Percentiles rank a stretch among this genome's conserved stretches.
These are phyloP conservation scores for Neospora caninum DNA, from an alignment of 169 alveolate genomes.

Conservation along the genomic window DNA sequence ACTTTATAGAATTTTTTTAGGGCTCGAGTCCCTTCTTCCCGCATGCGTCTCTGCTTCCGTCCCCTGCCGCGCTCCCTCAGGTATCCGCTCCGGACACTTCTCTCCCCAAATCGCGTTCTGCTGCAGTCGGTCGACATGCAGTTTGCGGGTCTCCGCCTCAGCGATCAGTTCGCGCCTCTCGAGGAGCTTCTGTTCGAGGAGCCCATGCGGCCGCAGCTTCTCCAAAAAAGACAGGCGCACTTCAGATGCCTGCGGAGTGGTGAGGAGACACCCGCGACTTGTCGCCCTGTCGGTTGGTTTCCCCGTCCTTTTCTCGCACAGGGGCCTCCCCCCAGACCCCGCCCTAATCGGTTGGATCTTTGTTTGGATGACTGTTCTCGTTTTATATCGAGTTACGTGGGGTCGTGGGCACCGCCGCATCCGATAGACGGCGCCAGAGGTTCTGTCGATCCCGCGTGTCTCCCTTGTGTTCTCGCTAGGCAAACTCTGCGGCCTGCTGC, in stretches of 20 bases:
- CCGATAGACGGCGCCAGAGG: neutral
- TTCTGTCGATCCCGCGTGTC: neutral
- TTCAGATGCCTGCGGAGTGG: conserved; percentile 45
- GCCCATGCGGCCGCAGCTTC: conserved; percentile 47
- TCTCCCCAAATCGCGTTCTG: conserved; percentile 46
- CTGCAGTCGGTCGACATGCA: conserved; percentile 61
- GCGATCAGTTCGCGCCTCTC: conserved; percentile 23
- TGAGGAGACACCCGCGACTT: neutral
- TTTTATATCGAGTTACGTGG: neutral
- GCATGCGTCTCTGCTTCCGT: no score
- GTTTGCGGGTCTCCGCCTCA: conserved; percentile 16
- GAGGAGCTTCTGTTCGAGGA: conserved; percentile 51
- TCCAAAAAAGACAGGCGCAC: conserved; percentile 27
- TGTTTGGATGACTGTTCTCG: neutral
- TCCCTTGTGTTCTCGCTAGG: conserved; percentile 32
- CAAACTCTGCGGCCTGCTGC: conserved; percentile 46
- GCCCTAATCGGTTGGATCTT: neutral
- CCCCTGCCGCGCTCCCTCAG: neutral
- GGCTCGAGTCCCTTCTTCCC: no score
- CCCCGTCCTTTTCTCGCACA: no score
- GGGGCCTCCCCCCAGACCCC: no score
- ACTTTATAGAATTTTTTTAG: no score
- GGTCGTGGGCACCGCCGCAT: neutral
- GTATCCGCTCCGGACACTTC: conserved; percentile 41
- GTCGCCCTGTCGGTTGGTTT: no score